Evolutionary conservation across 257 asterid genomes (phyloP), one percentile per base, ranked within the genome.

Genomic region (Thymus mandschuricus): DNA sequence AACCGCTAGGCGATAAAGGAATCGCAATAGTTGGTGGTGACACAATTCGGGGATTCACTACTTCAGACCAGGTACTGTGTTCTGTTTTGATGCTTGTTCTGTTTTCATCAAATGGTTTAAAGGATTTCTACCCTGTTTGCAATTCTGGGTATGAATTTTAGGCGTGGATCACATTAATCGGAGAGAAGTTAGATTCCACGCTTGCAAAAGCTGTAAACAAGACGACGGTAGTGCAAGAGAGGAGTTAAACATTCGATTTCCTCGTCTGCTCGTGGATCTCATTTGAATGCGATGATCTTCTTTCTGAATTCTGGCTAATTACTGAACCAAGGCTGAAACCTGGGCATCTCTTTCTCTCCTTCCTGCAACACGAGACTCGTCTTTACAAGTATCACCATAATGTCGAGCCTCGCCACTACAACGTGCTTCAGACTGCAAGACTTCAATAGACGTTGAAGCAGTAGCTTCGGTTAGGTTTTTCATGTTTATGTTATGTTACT

Each of bases 151-250:
- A 35, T 72, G 65, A 77, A 64, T 54, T 31, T 50, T 80, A 92
- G 99, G 99, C 92, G 29, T 94, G 99, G 99, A 94, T 94, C 80
- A 64, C 96, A 35, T 81, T 85, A 74, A 81, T 92, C 13, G 99
- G 92, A 60, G 96, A 91, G 75, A 94, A 91, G 83, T 77, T 94
- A 69, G 97, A 89, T 79, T 81, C 95, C 66, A 83, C 92, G 62
- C 89, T 94, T 62, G 74, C 89, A 72, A 88, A 85, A 83, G 79
- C 60, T 73, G 73, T 81, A 66, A 55, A 66, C 54, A 62, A 8
- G 58, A 74, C 74, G 8, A 21, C 21, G 21, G 21, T 21, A 21
- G 64, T 70, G 57, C 61, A 69, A 60, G 83, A 77, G 10, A 50
- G 73, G 27, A 81, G 69, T 44, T 83, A 63, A 83, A 44, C 27